Conservation (phyloP, 768 basidiomycete species). For the Xanthoconium stramineum region DNA sequence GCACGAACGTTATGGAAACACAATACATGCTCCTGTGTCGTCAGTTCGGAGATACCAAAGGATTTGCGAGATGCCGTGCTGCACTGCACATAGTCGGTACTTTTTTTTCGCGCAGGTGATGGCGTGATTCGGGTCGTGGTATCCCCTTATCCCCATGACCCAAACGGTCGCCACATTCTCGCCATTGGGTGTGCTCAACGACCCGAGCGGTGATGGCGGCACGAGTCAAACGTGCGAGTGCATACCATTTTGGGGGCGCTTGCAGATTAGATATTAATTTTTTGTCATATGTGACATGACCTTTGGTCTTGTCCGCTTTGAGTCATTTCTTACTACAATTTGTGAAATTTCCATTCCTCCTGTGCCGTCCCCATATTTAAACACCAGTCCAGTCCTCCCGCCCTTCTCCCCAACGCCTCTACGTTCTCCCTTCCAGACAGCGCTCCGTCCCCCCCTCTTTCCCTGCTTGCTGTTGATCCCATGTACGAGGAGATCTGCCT, state of each 20-base stretch:
- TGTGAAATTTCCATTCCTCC: conserved; percentile 37
- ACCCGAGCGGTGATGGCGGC: neutral
- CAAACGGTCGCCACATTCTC: conserved; percentile 8
- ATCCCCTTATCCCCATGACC: conserved; percentile 6
- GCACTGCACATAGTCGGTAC: no score
- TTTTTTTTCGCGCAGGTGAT: neutral
- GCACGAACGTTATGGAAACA: neutral
- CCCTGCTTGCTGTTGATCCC: conserved; percentile 11
- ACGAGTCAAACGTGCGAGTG: conserved; percentile 17
- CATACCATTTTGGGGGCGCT: conserved; percentile 1
- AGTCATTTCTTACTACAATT: conserved; percentile 34
- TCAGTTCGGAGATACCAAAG: neutral
- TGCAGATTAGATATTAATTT: conserved; percentile 15
- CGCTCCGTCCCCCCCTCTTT: neutral
- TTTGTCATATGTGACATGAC: conserved; percentile 25
- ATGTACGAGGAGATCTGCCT: conserved; percentile 85
- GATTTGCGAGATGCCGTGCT: neutral
- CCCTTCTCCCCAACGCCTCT: conserved; percentile 20
- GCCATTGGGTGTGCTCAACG: conserved; percentile 5
- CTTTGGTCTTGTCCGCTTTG: conserved; percentile 29
- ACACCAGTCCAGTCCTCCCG: conserved; percentile 14
- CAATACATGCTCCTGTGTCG: neutral
- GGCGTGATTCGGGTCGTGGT: conserved; percentile 10
- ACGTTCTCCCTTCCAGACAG: conserved; percentile 8
- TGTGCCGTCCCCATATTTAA: conserved; percentile 38